These are phyloP conservation scores for Solanum hybrid DNA, from an alignment of 305 asterid genomes.

Conservation along the genomic window DNA sequence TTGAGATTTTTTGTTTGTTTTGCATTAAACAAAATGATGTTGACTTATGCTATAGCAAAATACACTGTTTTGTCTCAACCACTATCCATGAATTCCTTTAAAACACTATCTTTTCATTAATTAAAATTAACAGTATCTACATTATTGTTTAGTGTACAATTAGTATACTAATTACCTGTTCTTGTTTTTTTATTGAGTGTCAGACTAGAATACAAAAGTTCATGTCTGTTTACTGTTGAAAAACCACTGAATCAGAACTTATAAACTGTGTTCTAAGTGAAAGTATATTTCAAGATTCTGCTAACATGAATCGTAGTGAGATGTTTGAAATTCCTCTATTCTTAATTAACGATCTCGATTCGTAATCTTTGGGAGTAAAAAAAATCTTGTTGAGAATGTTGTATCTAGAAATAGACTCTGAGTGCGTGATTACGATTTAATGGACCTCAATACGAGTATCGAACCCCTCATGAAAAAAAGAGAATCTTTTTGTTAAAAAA, in stretches of 20 bases:
- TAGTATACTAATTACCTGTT: background rate
- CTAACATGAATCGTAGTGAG: accelerated
- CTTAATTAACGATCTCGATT: background rate
- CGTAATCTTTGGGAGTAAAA: accelerated
- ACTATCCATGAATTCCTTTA: constrained; percentile 7
- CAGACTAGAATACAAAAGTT: background rate
- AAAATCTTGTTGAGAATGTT: background rate
- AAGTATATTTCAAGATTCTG: background rate
- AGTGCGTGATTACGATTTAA: background rate
- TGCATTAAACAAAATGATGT: background rate
- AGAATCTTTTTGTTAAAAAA: background rate
- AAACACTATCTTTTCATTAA: background rate
- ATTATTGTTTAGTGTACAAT: background rate
- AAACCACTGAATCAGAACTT: background rate
- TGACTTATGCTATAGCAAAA: constrained; percentile 5
- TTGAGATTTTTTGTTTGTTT: constrained; percentile 1
- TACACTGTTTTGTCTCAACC: constrained; percentile 9
- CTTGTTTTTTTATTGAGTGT: background rate
- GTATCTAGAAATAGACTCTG: too few species aligned
- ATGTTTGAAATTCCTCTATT: background rate
- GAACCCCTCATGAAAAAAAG: too few species aligned
- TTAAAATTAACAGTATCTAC: background rate
- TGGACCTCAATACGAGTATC: too few species aligned
- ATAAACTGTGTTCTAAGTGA: background rate
- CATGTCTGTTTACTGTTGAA: background rate